Evolutionary conservation across 352 stramenopile genomes (phyloP).

Genomic region (Pythium sp.): DNA sequence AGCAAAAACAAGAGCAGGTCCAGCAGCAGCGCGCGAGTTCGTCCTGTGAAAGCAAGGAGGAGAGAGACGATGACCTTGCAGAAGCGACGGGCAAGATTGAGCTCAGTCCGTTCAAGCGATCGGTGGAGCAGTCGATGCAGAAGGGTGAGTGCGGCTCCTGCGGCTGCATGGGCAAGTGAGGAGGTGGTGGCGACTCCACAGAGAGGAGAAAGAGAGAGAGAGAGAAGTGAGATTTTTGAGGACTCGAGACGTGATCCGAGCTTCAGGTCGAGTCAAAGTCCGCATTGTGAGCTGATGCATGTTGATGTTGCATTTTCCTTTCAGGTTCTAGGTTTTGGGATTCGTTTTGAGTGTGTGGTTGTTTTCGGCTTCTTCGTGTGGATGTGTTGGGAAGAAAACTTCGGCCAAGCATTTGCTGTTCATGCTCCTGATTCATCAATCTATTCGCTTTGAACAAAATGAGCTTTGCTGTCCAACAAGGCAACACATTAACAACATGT

Average conservation of each 20-base stretch:
- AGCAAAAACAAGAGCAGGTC: not conserved
- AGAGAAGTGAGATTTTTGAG: not conserved
- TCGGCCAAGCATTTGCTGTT: too few relatives aligned
- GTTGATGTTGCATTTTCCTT: not conserved
- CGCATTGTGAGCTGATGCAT: not conserved
- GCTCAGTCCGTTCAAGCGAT: not conserved
- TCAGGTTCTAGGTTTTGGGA: not conserved
- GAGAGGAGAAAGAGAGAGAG: not conserved
- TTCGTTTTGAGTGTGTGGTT: not conserved
- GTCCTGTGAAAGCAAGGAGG: not conserved
- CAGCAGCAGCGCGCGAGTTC: not conserved
- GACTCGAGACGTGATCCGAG: not conserved
- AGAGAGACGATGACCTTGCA: not conserved
- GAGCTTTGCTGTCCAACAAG: too few relatives aligned
- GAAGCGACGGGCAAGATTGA: not conserved
- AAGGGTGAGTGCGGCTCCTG: constrained; percentile 12
- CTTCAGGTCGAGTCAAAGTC: too few relatives aligned
- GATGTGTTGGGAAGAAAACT: too few relatives aligned
- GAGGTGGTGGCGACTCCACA: not conserved
- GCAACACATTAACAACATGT: too few relatives aligned
- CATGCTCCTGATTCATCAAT: too few relatives aligned
- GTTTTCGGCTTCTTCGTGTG: too few relatives aligned
- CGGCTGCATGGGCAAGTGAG: constrained; percentile 9
- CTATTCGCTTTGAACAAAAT: too few relatives aligned
- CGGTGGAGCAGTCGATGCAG: constrained; percentile 9